Evolutionary conservation across 140 eudicot species (phyloP).

Genomic region (Stevia rebaudiana): DNA sequence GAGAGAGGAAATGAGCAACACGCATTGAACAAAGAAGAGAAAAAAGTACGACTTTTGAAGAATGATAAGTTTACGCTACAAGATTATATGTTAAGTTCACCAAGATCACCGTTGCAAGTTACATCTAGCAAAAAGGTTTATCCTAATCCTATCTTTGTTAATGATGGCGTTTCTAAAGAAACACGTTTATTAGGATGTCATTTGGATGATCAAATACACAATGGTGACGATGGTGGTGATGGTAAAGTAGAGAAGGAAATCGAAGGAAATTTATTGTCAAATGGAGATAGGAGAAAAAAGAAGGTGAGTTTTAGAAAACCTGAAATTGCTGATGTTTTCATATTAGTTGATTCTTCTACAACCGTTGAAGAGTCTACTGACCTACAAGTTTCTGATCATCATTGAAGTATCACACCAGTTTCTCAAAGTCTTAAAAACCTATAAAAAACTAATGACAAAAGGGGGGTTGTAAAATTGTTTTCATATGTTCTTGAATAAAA

Average conservation of each 20-base stretch:
- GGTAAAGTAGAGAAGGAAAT: background rate
- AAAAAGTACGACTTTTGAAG: conserved; percentile 16
- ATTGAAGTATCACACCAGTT: background rate
- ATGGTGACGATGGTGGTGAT: background rate
- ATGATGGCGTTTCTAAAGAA: background rate
- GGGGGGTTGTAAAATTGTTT: background rate
- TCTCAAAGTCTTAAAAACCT: background rate
- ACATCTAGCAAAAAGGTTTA: conserved; percentile 31
- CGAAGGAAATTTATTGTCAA: background rate
- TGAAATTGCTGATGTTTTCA: conserved; percentile 49
- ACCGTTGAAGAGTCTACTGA: background rate
- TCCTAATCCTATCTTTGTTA: conserved; percentile 23
- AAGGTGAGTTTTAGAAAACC: conserved; percentile 50
- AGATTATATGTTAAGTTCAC: conserved; percentile 49
- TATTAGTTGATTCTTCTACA: conserved; percentile 22
- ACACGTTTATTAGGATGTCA: background rate
- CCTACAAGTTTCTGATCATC: conserved; percentile 1
- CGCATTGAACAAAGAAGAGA: conserved; percentile 7
- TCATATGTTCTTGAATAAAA: background rate
- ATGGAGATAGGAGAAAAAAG: conserved; percentile 31
- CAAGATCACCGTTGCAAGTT: conserved; percentile 19
- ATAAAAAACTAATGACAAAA: background rate
- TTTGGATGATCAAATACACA: background rate
- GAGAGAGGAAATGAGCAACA: conserved; percentile 10
- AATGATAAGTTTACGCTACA: conserved; percentile 29